These are phyloP conservation scores for Septoria petroselini DNA, from an alignment of 2,329 filamentous ascomycete genomes.

Conservation along the genomic window DNA sequence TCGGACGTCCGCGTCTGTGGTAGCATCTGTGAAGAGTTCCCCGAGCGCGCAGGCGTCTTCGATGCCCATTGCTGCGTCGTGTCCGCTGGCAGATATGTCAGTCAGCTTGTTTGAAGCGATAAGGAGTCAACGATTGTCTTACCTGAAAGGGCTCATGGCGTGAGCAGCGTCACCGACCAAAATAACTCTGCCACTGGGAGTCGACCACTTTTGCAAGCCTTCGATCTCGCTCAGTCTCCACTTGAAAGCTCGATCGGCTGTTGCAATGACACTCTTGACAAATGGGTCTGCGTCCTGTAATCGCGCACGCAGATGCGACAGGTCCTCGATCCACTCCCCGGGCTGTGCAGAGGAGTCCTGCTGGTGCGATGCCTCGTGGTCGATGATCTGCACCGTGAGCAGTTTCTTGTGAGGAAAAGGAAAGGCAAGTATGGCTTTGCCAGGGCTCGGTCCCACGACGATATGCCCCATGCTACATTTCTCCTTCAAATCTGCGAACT, in stretches of 20 bases:
- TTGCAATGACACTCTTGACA: constrained; percentile 7
- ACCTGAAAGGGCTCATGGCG: constrained; percentile 6
- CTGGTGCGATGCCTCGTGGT: constrained; percentile 7
- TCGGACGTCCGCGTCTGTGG: not conserved
- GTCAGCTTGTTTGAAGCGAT: too few species aligned
- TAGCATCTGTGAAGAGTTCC: constrained; percentile 3
- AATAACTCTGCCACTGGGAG: constrained; percentile 5
- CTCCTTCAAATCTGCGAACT: constrained; percentile 4
- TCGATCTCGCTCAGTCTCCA: constrained; percentile 9
- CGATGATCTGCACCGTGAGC: constrained; percentile 8
- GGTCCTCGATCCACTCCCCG: not conserved
- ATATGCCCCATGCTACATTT: constrained; percentile 1
- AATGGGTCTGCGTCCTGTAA: constrained; percentile 8
- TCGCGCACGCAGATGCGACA: constrained; percentile 1
- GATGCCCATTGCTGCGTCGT: constrained; percentile 8
- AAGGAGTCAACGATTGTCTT: too few species aligned
- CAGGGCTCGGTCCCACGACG: constrained; percentile 2
- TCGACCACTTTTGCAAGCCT: constrained; percentile 9
- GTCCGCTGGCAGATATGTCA: too few species aligned
- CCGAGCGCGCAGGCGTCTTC: constrained; percentile 16
- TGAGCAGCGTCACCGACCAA: constrained; percentile 17
- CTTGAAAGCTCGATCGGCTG: constrained; percentile 10
- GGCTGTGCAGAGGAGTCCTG: not conserved
- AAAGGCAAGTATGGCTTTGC: constrained; percentile 1
- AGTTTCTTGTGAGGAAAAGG: constrained; percentile 9